Evolutionary conservation across 257 asterid genomes (phyloP), one percentile per base, ranked within the genome.

Genomic region (Solanum dulcamara): DNA sequence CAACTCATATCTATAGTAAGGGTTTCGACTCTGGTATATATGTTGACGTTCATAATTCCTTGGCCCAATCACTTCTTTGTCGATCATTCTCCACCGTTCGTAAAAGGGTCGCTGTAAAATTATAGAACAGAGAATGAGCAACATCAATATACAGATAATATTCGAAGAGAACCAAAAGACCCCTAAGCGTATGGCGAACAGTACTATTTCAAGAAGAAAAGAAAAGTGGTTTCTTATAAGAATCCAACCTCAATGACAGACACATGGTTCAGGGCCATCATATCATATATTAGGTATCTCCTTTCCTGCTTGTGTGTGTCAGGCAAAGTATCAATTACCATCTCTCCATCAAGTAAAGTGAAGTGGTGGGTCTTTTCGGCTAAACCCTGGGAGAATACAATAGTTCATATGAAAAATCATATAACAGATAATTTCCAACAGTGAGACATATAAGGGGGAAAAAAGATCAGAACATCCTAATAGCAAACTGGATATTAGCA

Each of bases 331-430:
- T 97, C 99, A 83, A 97, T 92, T 83, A 97, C 88, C 99, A 97
- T 97, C 92, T 97, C 99, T 79, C 99, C 99, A 90, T 97, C 99
- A 84, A 97, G 98, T 89, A 97, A 90, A 24, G 99, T 97, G 87
- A 84, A 97, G 92, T 95, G 99, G 88, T 97, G 99, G 83, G 88
- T 86, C 93, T 86, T 92, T 85, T 93, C 98, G 22, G 92, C 80
- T 85, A 87, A 68, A 83, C 91, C 93, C 97, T 94, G 88, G 94
- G 89, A 85, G 67, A 81, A 90, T 83, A 83, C 66, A 88, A 26
- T 55, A 66, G 50, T 15, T 81, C 68, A 70, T 81, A 87, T 32
- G 48, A 85, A 35, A 17, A 44, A 12, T 20, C 53, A 83, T 70
- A 86, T 72, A 24, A 84, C 28, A 68, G 62, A 42, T 68, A 71